phyloP scores from a whole-genome alignment of 225 moss, liverwort and hornwort genomes.

The Anthoceros angustus region DNA sequence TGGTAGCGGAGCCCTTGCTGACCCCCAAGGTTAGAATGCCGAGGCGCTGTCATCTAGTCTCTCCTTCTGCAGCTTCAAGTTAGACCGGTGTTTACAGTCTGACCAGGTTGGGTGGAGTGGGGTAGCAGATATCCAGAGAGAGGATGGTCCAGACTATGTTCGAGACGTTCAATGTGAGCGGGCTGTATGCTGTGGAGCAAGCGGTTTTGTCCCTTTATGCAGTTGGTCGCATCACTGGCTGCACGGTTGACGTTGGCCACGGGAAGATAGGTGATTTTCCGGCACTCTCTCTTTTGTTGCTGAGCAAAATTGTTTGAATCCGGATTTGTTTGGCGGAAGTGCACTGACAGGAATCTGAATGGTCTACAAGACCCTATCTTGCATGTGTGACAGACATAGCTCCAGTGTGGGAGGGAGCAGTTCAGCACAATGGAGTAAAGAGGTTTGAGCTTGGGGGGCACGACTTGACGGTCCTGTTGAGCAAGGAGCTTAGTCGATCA shows the following conservation, averaged over 20 bases:
- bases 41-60: background rate
- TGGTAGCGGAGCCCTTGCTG: constrained; percentile 80
- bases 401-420: constrained; percentile 98
- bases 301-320: constrained; percentile 9
- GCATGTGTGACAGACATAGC: constrained; percentile 91
- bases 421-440: constrained; percentile 96
- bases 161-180: constrained; percentile 90
- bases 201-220: constrained; percentile 92
- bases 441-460: constrained; percentile 88
- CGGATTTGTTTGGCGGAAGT: constrained; percentile 29
- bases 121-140: constrained; percentile 64
- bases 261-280: constrained; percentile 74
- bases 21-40: constrained; percentile 57
- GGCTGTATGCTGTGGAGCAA: constrained; percentile 97
- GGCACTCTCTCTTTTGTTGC: background rate
- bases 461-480: constrained; percentile 65
- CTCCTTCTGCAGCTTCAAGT: background rate
- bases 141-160: constrained; percentile 98
- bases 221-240: constrained; percentile 93
- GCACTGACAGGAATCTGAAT: constrained; percentile 70
- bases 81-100: background rate
- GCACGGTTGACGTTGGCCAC: constrained; percentile 81
- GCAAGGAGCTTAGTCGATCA: constrained; percentile 40
- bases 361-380: constrained; percentile 72
- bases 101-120: background rate